Base-by-base conservation (phyloP, 345 rosid species). In the Populus nigra region DNA sequence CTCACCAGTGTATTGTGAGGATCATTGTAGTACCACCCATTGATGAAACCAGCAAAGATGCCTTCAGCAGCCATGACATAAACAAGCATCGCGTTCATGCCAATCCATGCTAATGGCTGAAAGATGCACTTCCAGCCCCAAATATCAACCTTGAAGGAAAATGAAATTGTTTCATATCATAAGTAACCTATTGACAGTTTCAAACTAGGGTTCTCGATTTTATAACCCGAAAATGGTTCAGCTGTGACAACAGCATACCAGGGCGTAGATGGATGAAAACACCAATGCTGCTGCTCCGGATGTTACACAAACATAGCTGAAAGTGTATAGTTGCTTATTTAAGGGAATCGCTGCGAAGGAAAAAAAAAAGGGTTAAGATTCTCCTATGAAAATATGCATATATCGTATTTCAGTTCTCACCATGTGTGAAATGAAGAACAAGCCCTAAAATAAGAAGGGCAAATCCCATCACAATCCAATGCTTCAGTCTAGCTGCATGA, bases 41-140 rank as follows among this genome's bases (percentile, higher is more conserved):
- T 93, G 43, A 95, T 77, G 80, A 95, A 95, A 61, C 88, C 97
- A 39, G 95, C 96, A 68, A 95, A 91, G 22, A 95, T 88, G 76
- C 93, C 96, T 86, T 86, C 97, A 55, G 98, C 99, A 73, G 98
- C 99, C 98, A 93, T 89, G 7, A 95, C 99, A 73, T 93, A 95
- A 36, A 95, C 99, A 25, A 95, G 83, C 98, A 95, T 93, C 1
- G 97, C 94, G 61, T 93, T 95, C 99, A 90, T 90, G 66, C 99
- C 98, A 35, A 93, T 95, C 98, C 99, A 93, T 85, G 89, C 73
- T 11, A 95, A 77, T 63, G 95, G 94, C 49, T 89, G 85, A 82
- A 91, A 91, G 20, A 85, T 27, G 65, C 22, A 74, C 75, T 80
- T 85, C 79, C 87, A 68, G 68, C 73, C 86, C 89, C 83, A 70